phyloP scores from a whole-genome alignment of 306 rosid species.

The Macrotyloma uniflorum region DNA sequence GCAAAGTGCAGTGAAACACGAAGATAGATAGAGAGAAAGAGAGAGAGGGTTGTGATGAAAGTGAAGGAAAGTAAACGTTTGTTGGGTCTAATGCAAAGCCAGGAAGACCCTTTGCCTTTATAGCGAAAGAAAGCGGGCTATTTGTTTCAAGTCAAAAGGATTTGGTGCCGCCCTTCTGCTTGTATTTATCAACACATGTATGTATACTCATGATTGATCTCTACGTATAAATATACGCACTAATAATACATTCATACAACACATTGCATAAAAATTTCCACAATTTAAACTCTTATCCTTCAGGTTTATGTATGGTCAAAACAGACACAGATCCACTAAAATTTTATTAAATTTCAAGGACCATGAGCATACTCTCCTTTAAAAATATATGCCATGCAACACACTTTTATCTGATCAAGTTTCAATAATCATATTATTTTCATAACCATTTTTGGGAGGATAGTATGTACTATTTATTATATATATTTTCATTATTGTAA shows the following conservation, averaged over 20 bases:
- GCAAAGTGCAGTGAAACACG: slow-evolving; percentile 32
- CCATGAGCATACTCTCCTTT: background rate
- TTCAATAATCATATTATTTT: background rate
- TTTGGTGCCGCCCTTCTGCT: slow-evolving; percentile 90
- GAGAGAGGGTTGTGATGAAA: slow-evolving; percentile 21
- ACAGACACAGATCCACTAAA: background rate
- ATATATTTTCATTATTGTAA: background rate
- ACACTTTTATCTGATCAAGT: background rate
- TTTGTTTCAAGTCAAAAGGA: slow-evolving; percentile 69
- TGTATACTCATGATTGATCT: background rate
- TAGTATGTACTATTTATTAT: background rate
- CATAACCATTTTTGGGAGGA: background rate
- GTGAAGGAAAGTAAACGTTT: slow-evolving; percentile 30
- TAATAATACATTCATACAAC: background rate
- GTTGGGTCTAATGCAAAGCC: slow-evolving; percentile 37
- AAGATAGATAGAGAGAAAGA: background rate
- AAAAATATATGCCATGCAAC: background rate
- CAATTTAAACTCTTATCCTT: no score
- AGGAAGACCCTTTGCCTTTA: slow-evolving; percentile 45
- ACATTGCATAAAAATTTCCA: background rate
- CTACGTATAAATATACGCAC: background rate
- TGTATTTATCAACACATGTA: slow-evolving; percentile 37
- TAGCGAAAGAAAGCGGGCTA: slow-evolving; percentile 18
- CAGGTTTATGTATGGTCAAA: background rate
- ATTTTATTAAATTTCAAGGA: background rate